Evolutionary conservation across 352 stramenopile genomes (phyloP), one percentile per base, ranked within the genome.

Genomic region (Phytophthora chlamydospora): DNA sequence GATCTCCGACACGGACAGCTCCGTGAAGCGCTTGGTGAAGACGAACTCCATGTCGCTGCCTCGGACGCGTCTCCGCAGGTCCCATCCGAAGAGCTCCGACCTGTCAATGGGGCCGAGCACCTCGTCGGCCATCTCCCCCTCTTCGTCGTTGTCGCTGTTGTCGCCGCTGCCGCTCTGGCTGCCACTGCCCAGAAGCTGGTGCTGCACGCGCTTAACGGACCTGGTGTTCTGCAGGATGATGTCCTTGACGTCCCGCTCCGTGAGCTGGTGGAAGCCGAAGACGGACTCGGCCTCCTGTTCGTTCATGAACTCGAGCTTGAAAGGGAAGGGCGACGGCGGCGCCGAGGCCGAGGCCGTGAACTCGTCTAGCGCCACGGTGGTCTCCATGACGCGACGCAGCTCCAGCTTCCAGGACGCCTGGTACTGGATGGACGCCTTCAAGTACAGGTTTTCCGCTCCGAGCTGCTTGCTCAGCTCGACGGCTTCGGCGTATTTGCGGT

Each of bases 391-490:
- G n/a, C 75, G 73, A 36, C 72, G 62, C 14, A 81, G 47, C 21
- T 83, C 63, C 12, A 80, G 62, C 47, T 85, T 78, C 75, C 72
- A 83, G 6, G 62, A 67, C 3, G 71, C 71, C 21, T 84, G 73
- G 35, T 67, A 76, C 51, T 84, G 75, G 50, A 85, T 73, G 16
- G 67, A 71, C 3, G 72, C 69, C 40, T 80, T 79, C 1, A 87
- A 56, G 17, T 74, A 72, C 36, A 87, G 38, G 49, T 85, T 87
- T 49, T 87, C 77, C 11, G 77, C 77, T 2, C 77, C 75, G 10
- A 87, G 62, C n/a, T 72, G 72, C 27, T 77, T 73, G 39, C 58
- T 58, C 16, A 78, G 46, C 17, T 75, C 62, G 2, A 79, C 38
- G 1, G 72, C 76, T 24, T 76, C 44, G 14, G 50, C 48, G 40